A percentile compares a stretch with the other conserved stretches of the same genome.
Evolutionary conservation across 306 rosid genomes (phyloP).

Genomic region (Fragaria ananassa): DNA sequence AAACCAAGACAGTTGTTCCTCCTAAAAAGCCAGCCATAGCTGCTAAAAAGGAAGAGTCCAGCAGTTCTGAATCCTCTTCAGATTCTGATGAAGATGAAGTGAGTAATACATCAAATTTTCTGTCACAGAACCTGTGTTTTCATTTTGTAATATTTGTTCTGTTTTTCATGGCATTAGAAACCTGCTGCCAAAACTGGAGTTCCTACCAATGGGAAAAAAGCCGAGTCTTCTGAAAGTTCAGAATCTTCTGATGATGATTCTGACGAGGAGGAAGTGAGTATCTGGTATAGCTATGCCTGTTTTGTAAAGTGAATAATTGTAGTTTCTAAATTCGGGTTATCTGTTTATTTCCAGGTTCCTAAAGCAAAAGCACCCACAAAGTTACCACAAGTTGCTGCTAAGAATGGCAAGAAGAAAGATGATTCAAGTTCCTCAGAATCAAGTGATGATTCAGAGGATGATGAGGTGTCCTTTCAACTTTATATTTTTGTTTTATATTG

Average conservation of each 20-base stretch:
- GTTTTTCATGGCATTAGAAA: not conserved
- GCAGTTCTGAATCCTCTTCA: slow-evolving; percentile 10
- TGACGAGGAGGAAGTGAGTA: slow-evolving; percentile 4
- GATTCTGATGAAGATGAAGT: slow-evolving; percentile 6
- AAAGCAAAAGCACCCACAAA: slow-evolving; percentile 35
- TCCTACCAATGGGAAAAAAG: not conserved
- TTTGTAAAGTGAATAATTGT: not conserved
- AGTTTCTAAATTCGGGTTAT: not conserved
- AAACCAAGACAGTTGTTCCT: not conserved
- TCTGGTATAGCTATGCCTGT: not conserved
- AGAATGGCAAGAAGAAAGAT: slow-evolving; percentile 29
- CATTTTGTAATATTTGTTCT: not conserved
- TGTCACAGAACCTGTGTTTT: not conserved
- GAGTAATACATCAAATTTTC: not conserved
- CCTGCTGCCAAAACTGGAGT: slow-evolving; percentile 1
- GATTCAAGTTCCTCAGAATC: slow-evolving; percentile 41
- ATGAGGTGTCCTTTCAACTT: not conserved
- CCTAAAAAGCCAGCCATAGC: not conserved
- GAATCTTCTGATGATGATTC: slow-evolving; percentile 13
- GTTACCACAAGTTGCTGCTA: slow-evolving; percentile 23
- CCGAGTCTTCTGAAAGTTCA: not conserved
- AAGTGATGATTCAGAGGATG: slow-evolving; percentile 39
- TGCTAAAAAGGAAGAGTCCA: slow-evolving; percentile 2
- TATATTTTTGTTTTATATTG: not conserved
- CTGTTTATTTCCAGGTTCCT: slow-evolving; percentile 26